Evolutionary conservation across 805 yeast genomes (phyloP).

Genomic region (Blastobotrys peoriensis): DNA sequence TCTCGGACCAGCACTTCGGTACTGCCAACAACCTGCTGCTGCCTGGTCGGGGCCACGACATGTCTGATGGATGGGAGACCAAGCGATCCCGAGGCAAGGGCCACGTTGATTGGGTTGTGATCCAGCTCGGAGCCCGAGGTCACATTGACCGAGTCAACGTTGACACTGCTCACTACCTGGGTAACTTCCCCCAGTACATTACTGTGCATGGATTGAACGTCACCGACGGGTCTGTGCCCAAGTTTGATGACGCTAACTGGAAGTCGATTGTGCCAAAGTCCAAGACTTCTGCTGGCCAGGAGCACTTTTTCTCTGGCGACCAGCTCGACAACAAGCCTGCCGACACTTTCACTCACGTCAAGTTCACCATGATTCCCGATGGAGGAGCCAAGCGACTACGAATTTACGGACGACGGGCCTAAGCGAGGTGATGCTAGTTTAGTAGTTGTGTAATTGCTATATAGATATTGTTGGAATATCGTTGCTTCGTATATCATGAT

Average conservation of each 20-base stretch:
- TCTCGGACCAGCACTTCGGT: constrained; percentile 92
- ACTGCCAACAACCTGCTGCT: constrained; percentile 81
- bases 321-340: constrained; percentile 5
- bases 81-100: constrained; percentile 75
- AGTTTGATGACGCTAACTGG: constrained; percentile 50
- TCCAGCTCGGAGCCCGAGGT: constrained; percentile 68
- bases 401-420: constrained; percentile 52
- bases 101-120: constrained; percentile 88
- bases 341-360: constrained; percentile 57
- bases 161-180: constrained; percentile 92
- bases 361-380: constrained; percentile 83
- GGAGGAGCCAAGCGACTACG: constrained; percentile 94
- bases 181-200: constrained; percentile 85
- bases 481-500: too few relatives aligned
- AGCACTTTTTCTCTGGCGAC: constrained; percentile 48
- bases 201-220: constrained; percentile 56
- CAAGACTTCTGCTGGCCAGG: constrained; percentile 79
- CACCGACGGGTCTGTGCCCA: constrained; percentile 33
- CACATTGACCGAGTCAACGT: constrained; percentile 53
- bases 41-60: constrained; percentile 93
- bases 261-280: constrained; percentile 53
- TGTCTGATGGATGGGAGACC: constrained; percentile 99
- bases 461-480: too few relatives aligned
- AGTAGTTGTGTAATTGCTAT: too few relatives aligned
- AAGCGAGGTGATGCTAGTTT: constrained; percentile 1